These are phyloP conservation scores for Neofusicoccum sp. DNA, from an alignment of 2,329 filamentous ascomycete genomes.

Conservation along the genomic window DNA sequence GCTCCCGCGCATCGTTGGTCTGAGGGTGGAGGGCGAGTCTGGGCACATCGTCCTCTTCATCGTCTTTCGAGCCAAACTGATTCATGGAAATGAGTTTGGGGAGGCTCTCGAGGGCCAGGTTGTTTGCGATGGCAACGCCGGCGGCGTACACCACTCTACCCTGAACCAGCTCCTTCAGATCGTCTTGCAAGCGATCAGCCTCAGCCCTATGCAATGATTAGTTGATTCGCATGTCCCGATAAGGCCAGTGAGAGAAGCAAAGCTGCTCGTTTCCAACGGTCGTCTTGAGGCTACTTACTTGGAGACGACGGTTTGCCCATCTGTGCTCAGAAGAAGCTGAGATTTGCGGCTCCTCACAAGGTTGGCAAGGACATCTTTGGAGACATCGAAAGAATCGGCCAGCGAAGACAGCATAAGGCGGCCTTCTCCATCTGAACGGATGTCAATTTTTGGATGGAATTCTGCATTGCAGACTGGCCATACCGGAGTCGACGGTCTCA, in stretches of 20 bases:
- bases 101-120: slow-evolving; percentile 27
- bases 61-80: background rate
- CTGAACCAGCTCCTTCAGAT: slow-evolving; percentile 5
- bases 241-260: background rate
- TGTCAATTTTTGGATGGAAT: background rate
- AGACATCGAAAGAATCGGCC: background rate
- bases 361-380: background rate
- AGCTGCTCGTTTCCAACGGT: background rate
- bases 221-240: background rate
- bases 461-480: background rate
- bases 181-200: background rate
- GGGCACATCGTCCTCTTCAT: background rate
- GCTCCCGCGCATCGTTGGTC: background rate
- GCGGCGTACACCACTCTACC: slow-evolving; percentile 2
- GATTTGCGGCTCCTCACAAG: background rate
- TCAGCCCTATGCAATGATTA: background rate
- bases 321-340: slow-evolving; percentile 26
- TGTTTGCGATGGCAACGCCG: slow-evolving; percentile 20
- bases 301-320: slow-evolving; percentile 27
- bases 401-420: background rate
- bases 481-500: slow-evolving; percentile 18
- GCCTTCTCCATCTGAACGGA: background rate
- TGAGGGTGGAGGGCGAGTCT: background rate
- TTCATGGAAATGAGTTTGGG: slow-evolving; percentile 22
- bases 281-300: slow-evolving; percentile 18